These are phyloP conservation scores for Dinochytrium kinnereticum DNA, from an alignment of 371 early-diverging fungal species.

Conservation along the genomic window DNA sequence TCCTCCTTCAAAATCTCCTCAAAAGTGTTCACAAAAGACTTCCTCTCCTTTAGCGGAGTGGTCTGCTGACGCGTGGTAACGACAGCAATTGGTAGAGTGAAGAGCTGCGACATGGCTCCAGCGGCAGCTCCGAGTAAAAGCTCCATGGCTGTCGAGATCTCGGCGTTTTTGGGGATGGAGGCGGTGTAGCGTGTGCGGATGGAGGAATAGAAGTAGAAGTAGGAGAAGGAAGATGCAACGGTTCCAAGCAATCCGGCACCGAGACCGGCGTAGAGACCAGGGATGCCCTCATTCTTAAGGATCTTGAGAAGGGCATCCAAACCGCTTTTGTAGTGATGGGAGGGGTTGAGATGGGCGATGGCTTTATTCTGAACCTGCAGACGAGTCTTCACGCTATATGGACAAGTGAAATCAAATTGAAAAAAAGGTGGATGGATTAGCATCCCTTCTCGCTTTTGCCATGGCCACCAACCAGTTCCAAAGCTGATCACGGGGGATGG, in stretches of 20 bases:
- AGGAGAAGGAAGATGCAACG: conserved; percentile 82
- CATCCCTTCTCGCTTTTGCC: too few species aligned
- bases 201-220: conserved; percentile 91
- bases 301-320: conserved; percentile 85
- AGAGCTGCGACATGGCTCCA: conserved; percentile 87
- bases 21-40: conserved; percentile 60
- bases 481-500: too few species aligned
- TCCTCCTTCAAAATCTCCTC: conserved; percentile 78
- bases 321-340: conserved; percentile 67
- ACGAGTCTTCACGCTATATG: conserved; percentile 84
- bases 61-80: conserved; percentile 71
- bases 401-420: background rate
- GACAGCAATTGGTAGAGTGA: conserved; percentile 90
- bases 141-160: conserved; percentile 76
- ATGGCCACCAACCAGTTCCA: too few species aligned
- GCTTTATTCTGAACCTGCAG: conserved; percentile 83
- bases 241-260: conserved; percentile 87
- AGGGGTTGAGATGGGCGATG: conserved; percentile 35
- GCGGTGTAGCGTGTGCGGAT: conserved; percentile 59
- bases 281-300: conserved; percentile 79
- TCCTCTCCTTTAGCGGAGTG: conserved; percentile 34
- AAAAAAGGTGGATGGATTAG: too few species aligned
- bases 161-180: conserved; percentile 22
- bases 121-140: conserved; percentile 90
- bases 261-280: conserved; percentile 92